Evolutionary conservation across 805 yeast genomes (phyloP).

Genomic region (Teunomyces cretensis): DNA sequence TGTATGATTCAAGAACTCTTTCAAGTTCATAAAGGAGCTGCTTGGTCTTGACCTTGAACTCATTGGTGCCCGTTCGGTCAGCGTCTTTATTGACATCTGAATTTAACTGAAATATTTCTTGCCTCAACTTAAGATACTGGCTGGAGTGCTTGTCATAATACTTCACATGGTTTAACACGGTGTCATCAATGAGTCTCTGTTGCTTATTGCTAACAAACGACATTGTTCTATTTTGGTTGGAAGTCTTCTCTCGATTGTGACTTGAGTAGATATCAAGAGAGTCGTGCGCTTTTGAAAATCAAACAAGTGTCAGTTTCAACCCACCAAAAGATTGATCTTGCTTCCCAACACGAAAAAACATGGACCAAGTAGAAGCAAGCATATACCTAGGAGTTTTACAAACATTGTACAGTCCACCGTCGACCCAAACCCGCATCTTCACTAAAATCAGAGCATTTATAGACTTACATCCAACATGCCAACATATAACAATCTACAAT

Average conservation of each 20-base stretch:
- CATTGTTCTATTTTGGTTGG: constrained; percentile 13
- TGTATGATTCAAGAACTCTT: constrained; percentile 23
- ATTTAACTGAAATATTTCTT: constrained; percentile 24
- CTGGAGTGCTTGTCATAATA: constrained; percentile 32
- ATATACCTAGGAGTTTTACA: not conserved
- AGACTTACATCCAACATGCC: not conserved
- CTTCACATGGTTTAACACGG: constrained; percentile 27
- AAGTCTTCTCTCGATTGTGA: not conserved
- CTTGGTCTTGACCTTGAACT: constrained; percentile 13
- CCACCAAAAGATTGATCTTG: not conserved
- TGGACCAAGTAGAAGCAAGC: not conserved
- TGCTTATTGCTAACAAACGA: constrained; percentile 30
- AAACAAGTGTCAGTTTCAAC: not conserved
- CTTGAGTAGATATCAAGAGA: not conserved
- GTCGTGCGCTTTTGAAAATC: not conserved
- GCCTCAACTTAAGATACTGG: constrained; percentile 34
- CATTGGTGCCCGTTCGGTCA: constrained; percentile 10
- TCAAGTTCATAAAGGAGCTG: constrained; percentile 32
- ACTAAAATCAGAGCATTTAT: not conserved
- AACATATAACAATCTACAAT: not conserved
- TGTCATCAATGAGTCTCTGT: constrained; percentile 32
- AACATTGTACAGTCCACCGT: not conserved
- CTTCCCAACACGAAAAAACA: not conserved
- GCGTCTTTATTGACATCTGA: constrained; percentile 7
- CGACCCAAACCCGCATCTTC: not conserved